A percentile compares a stretch with the other conserved stretches of the same genome.
phyloP scores from a whole-genome alignment of 129 eudicot genomes.

The Mikania micrantha region DNA sequence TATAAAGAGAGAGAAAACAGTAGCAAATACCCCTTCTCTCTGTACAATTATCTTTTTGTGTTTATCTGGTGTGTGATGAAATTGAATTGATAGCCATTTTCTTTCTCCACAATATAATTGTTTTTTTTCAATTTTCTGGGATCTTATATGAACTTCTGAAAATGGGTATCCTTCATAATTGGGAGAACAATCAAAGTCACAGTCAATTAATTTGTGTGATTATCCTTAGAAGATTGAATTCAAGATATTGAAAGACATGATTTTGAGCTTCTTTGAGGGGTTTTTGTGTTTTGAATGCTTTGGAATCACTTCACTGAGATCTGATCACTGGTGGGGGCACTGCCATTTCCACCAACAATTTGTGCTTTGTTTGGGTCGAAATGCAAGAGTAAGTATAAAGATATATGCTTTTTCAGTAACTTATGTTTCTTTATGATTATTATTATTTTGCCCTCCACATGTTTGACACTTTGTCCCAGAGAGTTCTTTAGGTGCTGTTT shows the following conservation, averaged over 20 bases:
- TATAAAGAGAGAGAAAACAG: background rate
- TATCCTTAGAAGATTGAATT: conserved; percentile 42
- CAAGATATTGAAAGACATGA: conserved; percentile 39
- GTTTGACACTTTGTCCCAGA: conserved; percentile 12
- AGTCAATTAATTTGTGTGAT: background rate
- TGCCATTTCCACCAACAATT: conserved; percentile 31
- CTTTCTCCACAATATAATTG: background rate
- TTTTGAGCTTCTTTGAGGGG: conserved; percentile 26
- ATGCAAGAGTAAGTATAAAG: conserved; percentile 50
- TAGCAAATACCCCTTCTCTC: background rate
- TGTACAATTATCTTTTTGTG: conserved; percentile 26
- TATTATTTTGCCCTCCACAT: conserved; percentile 18
- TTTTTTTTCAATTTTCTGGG: background rate
- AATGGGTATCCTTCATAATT: conserved; percentile 11
- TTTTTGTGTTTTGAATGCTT: conserved; percentile 37
- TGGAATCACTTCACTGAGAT: conserved; percentile 70
- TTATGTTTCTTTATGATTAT: conserved; percentile 25
- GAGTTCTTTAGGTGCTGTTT: conserved; percentile 11
- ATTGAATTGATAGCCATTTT: background rate
- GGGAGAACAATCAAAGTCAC: background rate
- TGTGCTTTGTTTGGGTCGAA: conserved; percentile 43
- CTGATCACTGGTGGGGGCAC: conserved; percentile 66
- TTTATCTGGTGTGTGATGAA: conserved; percentile 17
- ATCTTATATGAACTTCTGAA: conserved; percentile 7
- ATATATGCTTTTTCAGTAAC: conserved; percentile 21